phyloP scores from a whole-genome alignment of 495 filamentous ascomycete species.

The Parmelia sp. region DNA sequence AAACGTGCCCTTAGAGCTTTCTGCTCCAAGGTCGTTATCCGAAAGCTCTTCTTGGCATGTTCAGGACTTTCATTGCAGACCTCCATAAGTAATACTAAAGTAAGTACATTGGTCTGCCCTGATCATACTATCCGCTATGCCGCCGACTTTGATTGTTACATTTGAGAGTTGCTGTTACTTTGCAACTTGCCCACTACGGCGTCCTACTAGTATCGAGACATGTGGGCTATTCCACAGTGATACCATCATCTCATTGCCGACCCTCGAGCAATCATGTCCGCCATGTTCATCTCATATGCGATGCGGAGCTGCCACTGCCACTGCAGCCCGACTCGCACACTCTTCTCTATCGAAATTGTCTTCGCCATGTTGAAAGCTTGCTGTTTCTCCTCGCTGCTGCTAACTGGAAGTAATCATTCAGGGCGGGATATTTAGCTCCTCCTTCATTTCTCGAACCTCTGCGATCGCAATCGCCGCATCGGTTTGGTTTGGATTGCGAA shows the following conservation, averaged over 20 bases:
- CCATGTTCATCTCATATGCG: not conserved
- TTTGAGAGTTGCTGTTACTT: not conserved
- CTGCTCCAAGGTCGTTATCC: too few relatives aligned
- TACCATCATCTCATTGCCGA: not conserved
- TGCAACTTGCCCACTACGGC: not conserved
- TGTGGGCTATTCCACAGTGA: not conserved
- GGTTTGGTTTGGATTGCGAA: conserved; percentile 61
- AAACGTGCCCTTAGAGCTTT: too few relatives aligned
- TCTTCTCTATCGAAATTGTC: not conserved
- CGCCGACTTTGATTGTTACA: too few relatives aligned
- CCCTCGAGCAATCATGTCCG: not conserved
- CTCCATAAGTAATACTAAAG: too few relatives aligned
- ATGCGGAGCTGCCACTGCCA: not conserved
- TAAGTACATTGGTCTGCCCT: too few relatives aligned
- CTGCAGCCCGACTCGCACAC: too few relatives aligned
- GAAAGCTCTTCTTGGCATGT: too few relatives aligned
- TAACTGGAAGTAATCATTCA: not conserved
- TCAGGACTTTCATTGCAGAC: too few relatives aligned
- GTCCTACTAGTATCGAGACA: not conserved
- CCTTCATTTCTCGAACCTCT: conserved; percentile 48
- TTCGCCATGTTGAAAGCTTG: not conserved
- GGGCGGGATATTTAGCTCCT: conserved; percentile 40
- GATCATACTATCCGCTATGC: too few relatives aligned
- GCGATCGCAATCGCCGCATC: conserved; percentile 59
- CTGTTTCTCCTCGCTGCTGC: not conserved